Evolutionary conservation across 2,329 filamentous ascomycete species (phyloP).

Genomic region (Cadophora malorum): DNA sequence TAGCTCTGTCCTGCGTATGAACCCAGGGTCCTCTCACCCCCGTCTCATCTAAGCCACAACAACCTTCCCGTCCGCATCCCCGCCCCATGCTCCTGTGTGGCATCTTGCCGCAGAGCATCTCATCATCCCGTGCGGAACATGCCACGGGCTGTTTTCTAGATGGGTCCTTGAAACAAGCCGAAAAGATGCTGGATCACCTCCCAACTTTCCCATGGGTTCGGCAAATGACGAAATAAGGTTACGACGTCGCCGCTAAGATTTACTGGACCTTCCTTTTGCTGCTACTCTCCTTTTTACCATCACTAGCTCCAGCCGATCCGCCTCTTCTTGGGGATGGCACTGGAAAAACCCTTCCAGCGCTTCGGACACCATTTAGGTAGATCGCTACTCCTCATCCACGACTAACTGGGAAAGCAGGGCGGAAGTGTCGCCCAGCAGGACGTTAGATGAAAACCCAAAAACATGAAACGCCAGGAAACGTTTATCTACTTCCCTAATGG

Average conservation of each 20-base stretch:
- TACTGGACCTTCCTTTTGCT: conserved; percentile 16
- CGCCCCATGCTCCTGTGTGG: conserved; percentile 15
- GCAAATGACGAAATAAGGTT: conserved; percentile 21
- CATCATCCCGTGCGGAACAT: conserved; percentile 28
- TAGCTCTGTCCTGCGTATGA: background rate
- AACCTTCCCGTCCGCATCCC: conserved; percentile 11
- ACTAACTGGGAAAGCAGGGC: conserved; percentile 11
- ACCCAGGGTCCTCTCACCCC: conserved; percentile 7
- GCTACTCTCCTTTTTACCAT: background rate
- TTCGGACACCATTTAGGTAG: background rate
- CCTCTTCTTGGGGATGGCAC: conserved; percentile 8
- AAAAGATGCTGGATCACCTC: conserved; percentile 10
- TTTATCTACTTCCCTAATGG: conserved; percentile 30
- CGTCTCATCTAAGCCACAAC: conserved; percentile 11
- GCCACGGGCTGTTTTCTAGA: conserved; percentile 23
- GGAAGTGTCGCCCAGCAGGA: conserved; percentile 23
- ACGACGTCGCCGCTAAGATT: conserved; percentile 12
- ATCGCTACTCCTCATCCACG: background rate
- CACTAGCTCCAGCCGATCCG: conserved; percentile 5
- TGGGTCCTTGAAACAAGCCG: conserved; percentile 24
- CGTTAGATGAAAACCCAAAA: conserved; percentile 25
- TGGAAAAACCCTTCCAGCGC: conserved; percentile 6
- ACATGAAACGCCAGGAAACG: conserved; percentile 32
- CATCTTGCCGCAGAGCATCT: conserved; percentile 11
- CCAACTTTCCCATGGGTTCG: conserved; percentile 8